A percentile compares a stretch with the other conserved stretches of the same genome.
phyloP scores from a whole-genome alignment of 768 basidiomycete genomes.

The Auricularia sp. region DNA sequence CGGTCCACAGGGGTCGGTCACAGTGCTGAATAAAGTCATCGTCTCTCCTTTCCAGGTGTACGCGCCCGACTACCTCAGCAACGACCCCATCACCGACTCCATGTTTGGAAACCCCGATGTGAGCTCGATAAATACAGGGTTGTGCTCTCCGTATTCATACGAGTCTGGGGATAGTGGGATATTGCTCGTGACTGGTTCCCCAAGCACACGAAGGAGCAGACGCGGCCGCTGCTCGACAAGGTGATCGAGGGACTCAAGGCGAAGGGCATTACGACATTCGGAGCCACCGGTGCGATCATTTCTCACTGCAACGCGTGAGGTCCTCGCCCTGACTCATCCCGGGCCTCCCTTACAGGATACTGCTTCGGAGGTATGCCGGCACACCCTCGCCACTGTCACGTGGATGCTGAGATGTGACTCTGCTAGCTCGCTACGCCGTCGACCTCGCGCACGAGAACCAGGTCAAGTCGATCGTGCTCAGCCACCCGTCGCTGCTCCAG shows the following conservation, averaged over 20 bases:
- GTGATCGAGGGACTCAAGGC: conserved; percentile 48
- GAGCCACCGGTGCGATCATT: conserved; percentile 24
- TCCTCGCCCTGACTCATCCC: conserved; percentile 19
- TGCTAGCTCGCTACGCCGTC: conserved; percentile 44
- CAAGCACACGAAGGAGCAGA: conserved; percentile 29
- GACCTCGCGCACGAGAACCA: conserved; percentile 49
- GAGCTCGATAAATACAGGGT: neutral
- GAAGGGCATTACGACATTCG: conserved; percentile 48
- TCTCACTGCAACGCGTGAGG: conserved; percentile 29
- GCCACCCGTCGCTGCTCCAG: conserved; percentile 56
- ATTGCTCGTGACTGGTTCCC: conserved; percentile 30
- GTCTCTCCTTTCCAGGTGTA: conserved; percentile 31
- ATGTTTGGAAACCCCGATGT: conserved; percentile 8
- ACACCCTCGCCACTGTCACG: too few species aligned
- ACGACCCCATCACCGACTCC: conserved; percentile 23
- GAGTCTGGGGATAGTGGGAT: conserved; percentile 24
- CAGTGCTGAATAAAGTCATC: neutral
- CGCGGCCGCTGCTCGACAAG: conserved; percentile 43
- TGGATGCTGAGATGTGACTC: neutral
- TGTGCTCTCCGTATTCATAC: neutral
- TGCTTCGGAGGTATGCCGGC: neutral
- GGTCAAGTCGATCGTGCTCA: conserved; percentile 36
- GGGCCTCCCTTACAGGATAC: conserved; percentile 31
- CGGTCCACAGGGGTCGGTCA: too few species aligned
- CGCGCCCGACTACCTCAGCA: conserved; percentile 27